Base-by-base conservation (phyloP, 225 moss, liverwort and hornwort genomes). In the Marchantia polymorpha region DNA sequence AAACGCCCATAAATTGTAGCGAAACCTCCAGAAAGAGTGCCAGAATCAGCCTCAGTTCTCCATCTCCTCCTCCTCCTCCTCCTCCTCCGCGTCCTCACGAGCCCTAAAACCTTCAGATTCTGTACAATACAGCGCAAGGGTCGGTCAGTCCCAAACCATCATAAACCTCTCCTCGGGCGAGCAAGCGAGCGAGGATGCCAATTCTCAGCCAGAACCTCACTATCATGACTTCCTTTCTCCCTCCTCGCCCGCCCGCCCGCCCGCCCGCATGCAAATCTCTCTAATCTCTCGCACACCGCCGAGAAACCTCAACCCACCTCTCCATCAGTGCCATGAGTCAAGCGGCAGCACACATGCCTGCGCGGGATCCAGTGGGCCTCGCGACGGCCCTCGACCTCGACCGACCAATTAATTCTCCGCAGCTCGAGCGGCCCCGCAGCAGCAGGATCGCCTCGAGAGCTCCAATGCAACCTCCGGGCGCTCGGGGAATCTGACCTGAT, bases 151-250 rank as follows among this genome's bases (percentile, higher is more conserved):
- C 52, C 0, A 11, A 52, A 14, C 51, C 20, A 50, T 50, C 46
- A 46, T 69, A 69, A 23, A 52, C 72, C 47, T 52, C 55, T 54
- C 29, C 16, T 12, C 64, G 10, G 64, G 46, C 27, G 54, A 73
- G 12, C 27, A 73, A n/a, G 46, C 27, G 54, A 39, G 39, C 39
- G 39, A 39, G 2, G 39, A 2, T 2, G 39, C 39, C 39, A 39
- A 75, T 75, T 59, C 75, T 55, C 11, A 23, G n/a, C 59, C 58
- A 59, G 60, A 75, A 59, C 20, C 58, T 31, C 58, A 59, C 56
- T 15, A 7, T 15, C 26, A 27, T 7, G 27, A 29, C 16, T 31
- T 0, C 10, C 26, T 0, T 26, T 14, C 27, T 29, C 4, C 55
- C n/a, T n/a, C n/a, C n/a, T n/a, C n/a, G n/a, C n/a, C n/a, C n/a